Percentiles rank a stretch among this genome's conserved stretches.
These are phyloP conservation scores for Solanum peruvianum DNA, from an alignment of 257 asterid genomes.

Conservation along the genomic window DNA sequence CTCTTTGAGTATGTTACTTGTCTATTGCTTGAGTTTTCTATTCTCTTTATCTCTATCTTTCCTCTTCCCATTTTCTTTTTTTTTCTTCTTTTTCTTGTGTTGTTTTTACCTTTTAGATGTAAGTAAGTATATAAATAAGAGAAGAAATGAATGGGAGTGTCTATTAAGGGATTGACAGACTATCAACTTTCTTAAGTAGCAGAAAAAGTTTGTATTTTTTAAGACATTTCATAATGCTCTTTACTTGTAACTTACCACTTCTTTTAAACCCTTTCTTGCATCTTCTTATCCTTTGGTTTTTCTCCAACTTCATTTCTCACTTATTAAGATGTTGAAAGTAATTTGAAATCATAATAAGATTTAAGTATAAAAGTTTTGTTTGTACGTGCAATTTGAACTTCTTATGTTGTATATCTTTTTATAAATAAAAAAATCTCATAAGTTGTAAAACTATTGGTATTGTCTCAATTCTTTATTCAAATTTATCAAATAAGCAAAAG, in stretches of 20 bases:
- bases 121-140: not conserved
- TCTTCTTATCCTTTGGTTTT: not conserved
- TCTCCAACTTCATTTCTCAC: not conserved
- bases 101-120: not conserved
- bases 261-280: not conserved
- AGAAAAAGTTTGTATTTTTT: constrained; percentile 1
- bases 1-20: constrained; percentile 72
- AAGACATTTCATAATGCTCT: not conserved
- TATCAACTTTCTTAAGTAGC: constrained; percentile 4
- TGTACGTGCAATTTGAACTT: too few relatives aligned
- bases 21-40: constrained; percentile 59
- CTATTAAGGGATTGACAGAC: constrained; percentile 4
- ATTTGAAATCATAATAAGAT: too few relatives aligned
- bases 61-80: constrained; percentile 12
- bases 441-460: too few relatives aligned
- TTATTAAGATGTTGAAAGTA: not conserved
- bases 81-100: not conserved
- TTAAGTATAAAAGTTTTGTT: too few relatives aligned
- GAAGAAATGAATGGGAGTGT: not conserved
- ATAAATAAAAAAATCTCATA: too few relatives aligned
- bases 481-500: too few relatives aligned
- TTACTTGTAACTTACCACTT: not conserved
- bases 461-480: too few relatives aligned
- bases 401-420: too few relatives aligned
- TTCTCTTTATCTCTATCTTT: constrained; percentile 42